phyloP scores from a whole-genome alignment of 352 stramenopile genomes.

The Globisporangium uncinulatum region DNA sequence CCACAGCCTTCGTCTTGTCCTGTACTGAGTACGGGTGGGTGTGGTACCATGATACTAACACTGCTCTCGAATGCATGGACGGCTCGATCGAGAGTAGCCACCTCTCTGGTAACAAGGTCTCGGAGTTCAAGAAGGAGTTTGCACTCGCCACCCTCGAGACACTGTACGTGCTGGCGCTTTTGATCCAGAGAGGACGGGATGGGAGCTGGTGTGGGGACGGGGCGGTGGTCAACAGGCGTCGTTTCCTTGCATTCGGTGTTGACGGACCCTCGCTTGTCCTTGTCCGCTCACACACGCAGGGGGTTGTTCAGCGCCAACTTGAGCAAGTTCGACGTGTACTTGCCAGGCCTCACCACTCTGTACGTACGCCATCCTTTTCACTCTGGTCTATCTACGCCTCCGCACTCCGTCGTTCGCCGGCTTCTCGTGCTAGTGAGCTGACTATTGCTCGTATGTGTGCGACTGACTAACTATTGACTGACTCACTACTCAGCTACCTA shows the following conservation, averaged over 20 bases:
- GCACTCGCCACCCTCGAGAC: not conserved
- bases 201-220: not conserved
- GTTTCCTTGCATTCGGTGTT: too few species aligned
- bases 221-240: not conserved
- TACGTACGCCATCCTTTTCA: too few species aligned
- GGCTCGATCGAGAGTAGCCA: not conserved
- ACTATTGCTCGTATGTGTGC: not conserved
- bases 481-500: not conserved
- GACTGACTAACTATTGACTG: not conserved
- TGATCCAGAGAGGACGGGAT: too few species aligned
- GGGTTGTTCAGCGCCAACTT: too few species aligned
- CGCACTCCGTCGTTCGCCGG: too few species aligned
- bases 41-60: not conserved
- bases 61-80: not conserved
- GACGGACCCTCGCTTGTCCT: too few species aligned
- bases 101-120: constrained; percentile 2
- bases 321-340: too few species aligned
- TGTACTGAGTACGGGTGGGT: not conserved
- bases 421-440: not conserved
- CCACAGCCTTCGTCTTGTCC: too few species aligned
- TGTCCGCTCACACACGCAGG: too few species aligned
- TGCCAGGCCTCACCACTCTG: too few species aligned
- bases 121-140: constrained; percentile 2
- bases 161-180: not conserved
- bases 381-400: too few species aligned